Conservation (phyloP, 1,284 basidiomycete species). For the Leccinum solheimii region DNA sequence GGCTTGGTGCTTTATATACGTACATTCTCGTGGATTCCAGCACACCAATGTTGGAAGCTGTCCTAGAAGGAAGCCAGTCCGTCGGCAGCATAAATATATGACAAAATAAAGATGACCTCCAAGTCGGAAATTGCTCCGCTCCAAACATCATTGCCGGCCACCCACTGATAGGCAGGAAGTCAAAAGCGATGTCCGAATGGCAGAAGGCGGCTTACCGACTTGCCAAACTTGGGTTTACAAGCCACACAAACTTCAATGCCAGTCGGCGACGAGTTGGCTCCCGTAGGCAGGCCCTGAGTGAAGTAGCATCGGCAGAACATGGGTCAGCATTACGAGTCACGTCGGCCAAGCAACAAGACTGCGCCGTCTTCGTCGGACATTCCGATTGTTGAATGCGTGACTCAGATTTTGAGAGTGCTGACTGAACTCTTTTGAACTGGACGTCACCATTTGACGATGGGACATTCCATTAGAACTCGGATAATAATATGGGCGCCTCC, state of each 20-base stretch:
- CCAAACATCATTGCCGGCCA: background rate
- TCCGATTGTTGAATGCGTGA: background rate
- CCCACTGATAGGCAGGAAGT: background rate
- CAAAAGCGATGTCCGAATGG: background rate
- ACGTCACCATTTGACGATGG: background rate
- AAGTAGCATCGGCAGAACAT: background rate
- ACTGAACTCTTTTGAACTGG: background rate
- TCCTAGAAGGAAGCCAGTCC: background rate
- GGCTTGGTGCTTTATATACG: background rate
- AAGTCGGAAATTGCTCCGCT: background rate
- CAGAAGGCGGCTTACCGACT: background rate
- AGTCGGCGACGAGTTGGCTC: no score
- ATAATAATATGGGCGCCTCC: background rate
- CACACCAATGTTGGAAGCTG: no score
- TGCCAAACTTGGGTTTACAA: background rate
- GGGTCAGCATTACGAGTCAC: background rate
- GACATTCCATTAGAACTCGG: background rate
- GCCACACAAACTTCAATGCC: background rate
- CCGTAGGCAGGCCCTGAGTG: no score
- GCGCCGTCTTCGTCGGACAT: background rate
- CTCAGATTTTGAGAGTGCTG: background rate
- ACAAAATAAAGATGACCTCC: background rate
- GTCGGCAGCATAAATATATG: background rate
- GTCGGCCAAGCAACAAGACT: background rate
- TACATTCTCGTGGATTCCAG: no score